Evolutionary conservation across 495 filamentous ascomycete genomes (phyloP), one percentile per base, ranked within the genome.

Genomic region (Aspergillus campestris): DNA sequence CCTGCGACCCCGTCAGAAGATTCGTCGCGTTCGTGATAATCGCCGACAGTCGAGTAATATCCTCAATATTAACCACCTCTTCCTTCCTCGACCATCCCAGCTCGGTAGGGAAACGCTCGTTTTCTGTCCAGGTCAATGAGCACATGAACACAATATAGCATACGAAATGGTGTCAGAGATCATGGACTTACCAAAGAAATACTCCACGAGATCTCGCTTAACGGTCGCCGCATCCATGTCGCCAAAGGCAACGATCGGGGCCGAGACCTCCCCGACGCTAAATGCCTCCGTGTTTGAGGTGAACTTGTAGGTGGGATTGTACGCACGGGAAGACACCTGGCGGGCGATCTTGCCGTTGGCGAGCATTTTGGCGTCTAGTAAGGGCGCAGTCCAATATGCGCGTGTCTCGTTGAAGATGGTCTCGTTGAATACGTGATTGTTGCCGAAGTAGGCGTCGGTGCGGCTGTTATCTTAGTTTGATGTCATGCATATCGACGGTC

Each of bases 331-430:
- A n/a, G 59, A 61, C 46, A 56, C 59, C 15, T 70, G 59, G 29
- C 73, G 67, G n/a, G 66, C 70, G 6, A 64, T 34, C 27, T 67
- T 63, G 42, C 66, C 59, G 37, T 71, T 67, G 31, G 69, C 65
- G 5, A 68, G 62, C 58, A 67, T 71, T 27, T 63, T 42, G 1
- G 69, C 42, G 15, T 57, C 58, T 12, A 79, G 45, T 8, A 61
- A 52, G 35, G 61, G 49, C 4, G 45, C 48, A 0, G 63, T 72
- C 61, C 65, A 75, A 50, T 64, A 70, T 4, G 57, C 42, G 40
- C 54, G 54, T 0, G 72, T 74, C 48, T 71, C 53, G 42, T 70
- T 63, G 47, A 72, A 77, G 50, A 74, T 58, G 7, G 60, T 66
- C 39, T 64, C 51, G 54, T 75, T 71, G 50, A 77, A 77, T 38